Percentiles rank a stretch among this genome's conserved stretches.
Evolutionary conservation across 1,139 yeast genomes (phyloP).

Genomic region (Yamadazyma aaseri): DNA sequence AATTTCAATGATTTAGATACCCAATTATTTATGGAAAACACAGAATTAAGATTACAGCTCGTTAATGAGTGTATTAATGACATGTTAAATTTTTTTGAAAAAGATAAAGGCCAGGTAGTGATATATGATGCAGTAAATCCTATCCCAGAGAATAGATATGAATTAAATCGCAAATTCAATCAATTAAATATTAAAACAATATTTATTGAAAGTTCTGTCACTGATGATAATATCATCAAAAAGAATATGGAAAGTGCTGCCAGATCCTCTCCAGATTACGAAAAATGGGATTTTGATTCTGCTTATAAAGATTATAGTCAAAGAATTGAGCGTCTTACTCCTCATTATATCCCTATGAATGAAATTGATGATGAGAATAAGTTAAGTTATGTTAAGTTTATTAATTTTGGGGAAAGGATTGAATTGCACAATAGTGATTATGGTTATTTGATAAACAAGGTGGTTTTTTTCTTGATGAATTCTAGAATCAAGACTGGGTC

Average conservation of each 20-base stretch:
- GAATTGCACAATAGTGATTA: constrained; percentile 77
- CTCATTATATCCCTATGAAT: constrained; percentile 53
- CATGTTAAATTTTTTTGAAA: constrained; percentile 66
- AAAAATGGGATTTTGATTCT: constrained; percentile 62
- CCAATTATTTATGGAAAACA: constrained; percentile 66
- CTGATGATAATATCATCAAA: constrained; percentile 66
- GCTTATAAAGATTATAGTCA: constrained; percentile 63
- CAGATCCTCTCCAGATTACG: constrained; percentile 83
- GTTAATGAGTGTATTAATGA: constrained; percentile 68
- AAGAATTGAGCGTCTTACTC: constrained; percentile 51
- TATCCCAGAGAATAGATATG: constrained; percentile 61
- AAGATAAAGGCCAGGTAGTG: constrained; percentile 87
- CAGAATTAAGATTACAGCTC: constrained; percentile 58
- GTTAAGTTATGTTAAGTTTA: constrained; percentile 74
- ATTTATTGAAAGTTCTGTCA: constrained; percentile 85
- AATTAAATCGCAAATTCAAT: constrained; percentile 53
- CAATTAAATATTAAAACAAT: constrained; percentile 67
- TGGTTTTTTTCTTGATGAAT: constrained; percentile 87
- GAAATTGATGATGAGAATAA: constrained; percentile 38
- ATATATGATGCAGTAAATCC: constrained; percentile 96
- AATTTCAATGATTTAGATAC: constrained; percentile 50
- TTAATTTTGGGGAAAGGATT: constrained; percentile 87
- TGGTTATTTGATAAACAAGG: constrained; percentile 86
- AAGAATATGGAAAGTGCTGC: constrained; percentile 82
- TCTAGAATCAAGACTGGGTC: constrained; percentile 81